These are phyloP conservation scores for Cenococcum geophilum DNA, from an alignment of 495 filamentous ascomycete species.

Conservation along the genomic window DNA sequence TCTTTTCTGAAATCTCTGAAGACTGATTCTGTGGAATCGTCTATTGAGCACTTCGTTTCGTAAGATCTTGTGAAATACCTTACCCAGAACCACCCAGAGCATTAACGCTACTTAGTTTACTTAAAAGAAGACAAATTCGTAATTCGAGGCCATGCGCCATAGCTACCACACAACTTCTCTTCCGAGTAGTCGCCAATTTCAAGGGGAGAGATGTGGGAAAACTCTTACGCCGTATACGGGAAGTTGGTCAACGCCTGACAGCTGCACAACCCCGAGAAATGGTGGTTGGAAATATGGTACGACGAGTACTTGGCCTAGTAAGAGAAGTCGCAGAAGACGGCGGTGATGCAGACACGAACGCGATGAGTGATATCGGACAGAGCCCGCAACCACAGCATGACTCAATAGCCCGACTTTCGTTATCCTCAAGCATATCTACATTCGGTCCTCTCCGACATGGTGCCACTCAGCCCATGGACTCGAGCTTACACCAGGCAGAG, in stretches of 20 bases:
- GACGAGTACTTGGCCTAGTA: conserved; percentile 82
- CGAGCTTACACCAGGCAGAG: conserved; percentile 14
- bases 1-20: conserved; percentile 74
- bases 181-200: conserved; percentile 69
- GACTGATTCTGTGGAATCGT: conserved; percentile 63
- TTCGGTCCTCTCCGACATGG: conserved; percentile 42
- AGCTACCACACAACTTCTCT: conserved; percentile 81
- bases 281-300: conserved; percentile 87
- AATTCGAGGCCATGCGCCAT: conserved; percentile 82
- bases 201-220: conserved; percentile 65
- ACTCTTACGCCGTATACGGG: conserved; percentile 70
- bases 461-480: conserved; percentile 34
- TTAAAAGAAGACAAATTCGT: conserved; percentile 83
- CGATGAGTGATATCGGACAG: conserved; percentile 44
- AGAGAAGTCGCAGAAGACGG: conserved; percentile 85
- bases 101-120: conserved; percentile 51
- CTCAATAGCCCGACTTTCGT: conserved; percentile 37
- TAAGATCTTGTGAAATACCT: conserved; percentile 39
- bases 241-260: conserved; percentile 65
- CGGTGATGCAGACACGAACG: conserved; percentile 57
- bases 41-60: conserved; percentile 75
- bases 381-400: conserved; percentile 18
- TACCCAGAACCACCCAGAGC: conserved; percentile 3
- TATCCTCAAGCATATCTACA: conserved; percentile 38
- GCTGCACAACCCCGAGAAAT: conserved; percentile 82